Evolutionary conservation across 2,329 filamentous ascomycete species (phyloP), one percentile per base, ranked within the genome.

Genomic region (Coniosporium tulheliwenetii): DNA sequence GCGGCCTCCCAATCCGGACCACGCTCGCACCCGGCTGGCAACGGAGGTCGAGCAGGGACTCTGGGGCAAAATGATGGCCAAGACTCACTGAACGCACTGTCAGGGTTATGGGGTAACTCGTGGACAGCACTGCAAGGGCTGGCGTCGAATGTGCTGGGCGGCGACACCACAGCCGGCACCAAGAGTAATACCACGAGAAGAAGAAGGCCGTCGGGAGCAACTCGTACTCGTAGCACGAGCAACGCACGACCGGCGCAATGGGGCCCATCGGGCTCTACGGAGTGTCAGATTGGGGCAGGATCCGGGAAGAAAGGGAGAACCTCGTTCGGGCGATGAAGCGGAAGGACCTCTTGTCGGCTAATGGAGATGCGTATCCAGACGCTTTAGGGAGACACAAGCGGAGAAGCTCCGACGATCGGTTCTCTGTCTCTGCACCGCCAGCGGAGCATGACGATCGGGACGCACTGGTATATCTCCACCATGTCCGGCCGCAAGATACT

Each of bases 381-480:
- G 57, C 64, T 1, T 49, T 61, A 14, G 67, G 66, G 29, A 62
- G 63, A 46, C 63, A 66, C 54, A 85, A 85, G 61, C 70, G 77
- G 49, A 69, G 81, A 47, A 78, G 71, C 38, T 85, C 81, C 4
- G 79, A 84, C 50, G 79, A 84, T 37, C 56, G 58, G 31, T 49
- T 56, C 15, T 62, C 63, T 26, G 47, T 52, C n/a, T 69, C 67
- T 36, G 65, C 63, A 14, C 65, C 66, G 14, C 65, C 66, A 10
- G 64, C 62, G 39, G 72, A 78, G 39, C 69, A 76, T 30, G 76
- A 81, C 30, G 69, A 76, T 39, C 71, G 77, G 49, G 81, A 93
- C 49, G 82, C 85, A 15, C 64, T 96, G 46, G 87, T 89, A 13
- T 98, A 96, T 58, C 69, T 96, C 39, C 91, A 98, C 60, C 78